Percentiles rank a stretch among this genome's conserved stretches.
Conservation (phyloP, 306 rosid species). For the Ammopiptanthus mongolicus region DNA sequence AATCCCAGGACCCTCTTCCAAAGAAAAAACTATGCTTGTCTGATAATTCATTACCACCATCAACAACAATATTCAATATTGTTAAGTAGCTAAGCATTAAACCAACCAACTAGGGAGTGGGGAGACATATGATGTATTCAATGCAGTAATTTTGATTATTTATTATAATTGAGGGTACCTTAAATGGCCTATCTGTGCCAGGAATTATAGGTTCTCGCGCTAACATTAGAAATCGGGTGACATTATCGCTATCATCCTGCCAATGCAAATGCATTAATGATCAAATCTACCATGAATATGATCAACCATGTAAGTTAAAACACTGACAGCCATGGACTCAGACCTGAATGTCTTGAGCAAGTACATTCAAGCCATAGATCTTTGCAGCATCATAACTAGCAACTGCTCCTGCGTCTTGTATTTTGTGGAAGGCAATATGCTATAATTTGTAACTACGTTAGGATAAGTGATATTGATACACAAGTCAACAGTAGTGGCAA, state of each 20-base stretch:
- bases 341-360: constrained; percentile 94
- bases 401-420: constrained; percentile 88
- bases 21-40: constrained; percentile 96
- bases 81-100: constrained; percentile 1
- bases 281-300: constrained; percentile 4
- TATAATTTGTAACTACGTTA: constrained; percentile 30
- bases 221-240: constrained; percentile 85
- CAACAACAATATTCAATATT: constrained; percentile 3
- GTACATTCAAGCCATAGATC: constrained; percentile 74
- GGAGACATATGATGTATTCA: neutral
- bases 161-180: constrained; percentile 43
- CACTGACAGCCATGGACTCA: neutral
- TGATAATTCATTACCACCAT: constrained; percentile 31
- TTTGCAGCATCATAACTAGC: constrained; percentile 80
- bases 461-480: constrained; percentile 27
- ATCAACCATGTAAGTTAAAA: neutral
- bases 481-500: constrained; percentile 13
- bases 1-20: constrained; percentile 95
- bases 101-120: neutral
- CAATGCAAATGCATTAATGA: constrained; percentile 26
- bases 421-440: constrained; percentile 68
- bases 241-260: constrained; percentile 87
- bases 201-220: constrained; percentile 98
- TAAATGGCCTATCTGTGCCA: constrained; percentile 80
- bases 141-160: constrained; percentile 8